These are phyloP conservation scores for Metschnikowia lachancei DNA, from an alignment of 805 yeast genomes.

Conservation along the genomic window DNA sequence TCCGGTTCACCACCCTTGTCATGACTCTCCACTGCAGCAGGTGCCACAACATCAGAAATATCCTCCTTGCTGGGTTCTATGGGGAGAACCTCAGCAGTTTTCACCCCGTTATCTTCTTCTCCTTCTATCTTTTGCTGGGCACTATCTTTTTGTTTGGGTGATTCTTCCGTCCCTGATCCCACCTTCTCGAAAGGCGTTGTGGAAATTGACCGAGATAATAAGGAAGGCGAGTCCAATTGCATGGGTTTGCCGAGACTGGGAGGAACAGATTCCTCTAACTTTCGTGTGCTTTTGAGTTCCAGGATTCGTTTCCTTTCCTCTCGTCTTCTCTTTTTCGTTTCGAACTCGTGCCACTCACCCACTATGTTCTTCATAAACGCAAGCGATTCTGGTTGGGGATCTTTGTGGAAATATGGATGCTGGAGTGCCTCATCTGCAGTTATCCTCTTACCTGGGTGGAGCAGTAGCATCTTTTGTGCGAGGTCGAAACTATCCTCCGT, in stretches of 20 bases:
- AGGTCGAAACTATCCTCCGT: conserved; percentile 58
- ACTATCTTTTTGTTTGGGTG: neutral
- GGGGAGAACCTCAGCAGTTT: neutral
- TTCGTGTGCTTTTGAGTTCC: conserved; percentile 22
- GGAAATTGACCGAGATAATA: conserved; percentile 3
- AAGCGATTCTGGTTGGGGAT: conserved; percentile 63
- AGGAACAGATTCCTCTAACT: conserved; percentile 15
- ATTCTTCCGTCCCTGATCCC: neutral
- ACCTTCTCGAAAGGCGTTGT: conserved; percentile 13
- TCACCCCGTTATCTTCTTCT: neutral
- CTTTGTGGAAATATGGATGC: conserved; percentile 68
- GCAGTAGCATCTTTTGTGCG: conserved; percentile 57
- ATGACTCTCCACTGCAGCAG: no score
- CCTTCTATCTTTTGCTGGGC: neutral
- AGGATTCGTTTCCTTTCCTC: conserved; percentile 42
- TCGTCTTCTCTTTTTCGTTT: conserved; percentile 76
- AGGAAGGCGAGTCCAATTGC: conserved; percentile 5
- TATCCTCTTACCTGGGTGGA: conserved; percentile 68
- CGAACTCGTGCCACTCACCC: conserved; percentile 98
- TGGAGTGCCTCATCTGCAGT: conserved; percentile 67
- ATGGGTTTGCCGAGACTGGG: conserved; percentile 6
- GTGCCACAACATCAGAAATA: no score
- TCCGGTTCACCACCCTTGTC: no score
- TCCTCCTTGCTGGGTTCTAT: no score
- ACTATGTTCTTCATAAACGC: conserved; percentile 50